These are phyloP conservation scores for Aspergillus sp. DNA, from an alignment of 2,329 filamentous ascomycete species.

Conservation along the genomic window DNA sequence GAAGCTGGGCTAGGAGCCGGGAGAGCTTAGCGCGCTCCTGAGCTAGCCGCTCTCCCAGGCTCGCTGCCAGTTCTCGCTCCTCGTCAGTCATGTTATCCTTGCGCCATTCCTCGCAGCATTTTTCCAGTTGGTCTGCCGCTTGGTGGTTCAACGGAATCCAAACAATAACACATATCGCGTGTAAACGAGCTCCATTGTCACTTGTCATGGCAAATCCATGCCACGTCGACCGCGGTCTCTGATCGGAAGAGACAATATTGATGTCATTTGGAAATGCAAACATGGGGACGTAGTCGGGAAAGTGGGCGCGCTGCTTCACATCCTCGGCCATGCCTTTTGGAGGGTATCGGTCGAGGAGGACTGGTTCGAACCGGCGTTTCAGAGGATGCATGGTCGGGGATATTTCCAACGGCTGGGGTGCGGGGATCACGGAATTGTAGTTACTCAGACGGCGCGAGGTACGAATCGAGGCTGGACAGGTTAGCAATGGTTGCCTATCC, in stretches of 20 bases:
- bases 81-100: constrained; percentile 97
- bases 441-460: constrained; percentile 90
- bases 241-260: constrained; percentile 92
- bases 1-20: constrained; percentile 80
- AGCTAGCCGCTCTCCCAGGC: constrained; percentile 84
- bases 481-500: constrained; percentile 16
- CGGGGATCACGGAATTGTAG: constrained; percentile 97
- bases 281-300: constrained; percentile 98
- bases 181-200: constrained; percentile 86
- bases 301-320: constrained; percentile 75
- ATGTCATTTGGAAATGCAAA: constrained; percentile 99
- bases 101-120: constrained; percentile 82
- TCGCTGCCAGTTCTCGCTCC: constrained; percentile 90
- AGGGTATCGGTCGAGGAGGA: constrained; percentile 93
- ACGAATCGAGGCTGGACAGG: constrained; percentile 65
- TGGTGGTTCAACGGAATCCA: constrained; percentile 86
- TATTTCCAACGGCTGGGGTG: constrained; percentile 84
- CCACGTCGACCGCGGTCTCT: constrained; percentile 94
- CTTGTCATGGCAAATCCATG: constrained; percentile 98
- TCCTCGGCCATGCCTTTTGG: constrained; percentile 82
- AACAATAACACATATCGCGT: constrained; percentile 87
- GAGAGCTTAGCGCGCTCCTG: constrained; percentile 88
- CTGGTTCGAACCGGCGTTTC: constrained; percentile 91
- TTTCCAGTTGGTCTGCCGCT: constrained; percentile 75
- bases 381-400: constrained; percentile 95